Evolutionary conservation across 495 filamentous ascomycete genomes (phyloP), one percentile per base, ranked within the genome.

Genomic region (Lepraria neglecta): DNA sequence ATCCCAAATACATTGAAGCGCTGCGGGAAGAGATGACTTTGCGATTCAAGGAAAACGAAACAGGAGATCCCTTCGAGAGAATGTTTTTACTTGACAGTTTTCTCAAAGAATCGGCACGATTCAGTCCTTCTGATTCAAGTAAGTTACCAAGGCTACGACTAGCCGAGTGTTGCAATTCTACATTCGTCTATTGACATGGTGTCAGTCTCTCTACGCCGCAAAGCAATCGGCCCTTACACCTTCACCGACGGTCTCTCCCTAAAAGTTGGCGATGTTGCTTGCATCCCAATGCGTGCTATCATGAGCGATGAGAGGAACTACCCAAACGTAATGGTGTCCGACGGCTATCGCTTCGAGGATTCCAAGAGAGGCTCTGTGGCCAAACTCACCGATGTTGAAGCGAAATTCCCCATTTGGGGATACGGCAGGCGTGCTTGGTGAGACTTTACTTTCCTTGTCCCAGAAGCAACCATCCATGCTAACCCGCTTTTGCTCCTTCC

Each of bases 81-180:
- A n/a, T 65, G 27, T 43, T 51, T 9, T 30, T 65, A 17, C 48
- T 65, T 3, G 63, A 65, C 40, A 61, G 63, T 33, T 65, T 65
- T 46, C 42, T 65, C 21, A 52, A 57, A 38, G 63, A 65, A 43
- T 51, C 63, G 3, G 63, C 63, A 35, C 46, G 63, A 10, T 24
- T 61, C 14, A 44, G 48, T 51, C 59, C 63, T 4, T 56, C 59
- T n/a, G 63, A 65, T 30, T 44, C 42, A 56, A 58, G n/a, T n/a
- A n/a, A n/a, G n/a, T n/a, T n/a, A n/a, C n/a, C n/a, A n/a, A n/a
- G n/a, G n/a, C n/a, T n/a, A n/a, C n/a, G n/a, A n/a, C n/a, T n/a
- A n/a, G n/a, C n/a, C n/a, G n/a, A n/a, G n/a, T n/a, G n/a, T n/a
- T n/a, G n/a, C n/a, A n/a, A n/a, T n/a, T n/a, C n/a, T n/a, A n/a